Base-by-base conservation (phyloP, 2,329 filamentous ascomycete species). In the Nannizziopsis arthrosporioides region DNA sequence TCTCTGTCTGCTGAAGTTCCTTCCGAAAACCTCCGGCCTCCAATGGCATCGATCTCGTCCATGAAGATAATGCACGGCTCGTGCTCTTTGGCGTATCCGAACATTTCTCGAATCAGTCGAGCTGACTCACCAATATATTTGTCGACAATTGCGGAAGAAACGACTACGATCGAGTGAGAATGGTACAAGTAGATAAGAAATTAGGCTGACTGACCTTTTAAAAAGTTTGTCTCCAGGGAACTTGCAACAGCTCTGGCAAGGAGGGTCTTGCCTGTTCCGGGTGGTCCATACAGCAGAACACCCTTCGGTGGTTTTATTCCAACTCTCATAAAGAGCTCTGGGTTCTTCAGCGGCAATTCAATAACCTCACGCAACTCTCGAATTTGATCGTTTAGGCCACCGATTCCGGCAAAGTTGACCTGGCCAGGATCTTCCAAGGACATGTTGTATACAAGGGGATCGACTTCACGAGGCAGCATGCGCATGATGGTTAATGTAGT, bases 11-110 rank as follows among this genome's bases (percentile, higher is more conserved):
- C 92, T 51, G 88, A 94, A 44, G 92, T 98, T 57, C 93, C 92
- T 68, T 98, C 92, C 0, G 87, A 94, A 70, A 98, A 98, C 60
- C 92, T 80, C 60, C 93, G 81, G 54, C 93, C 93, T 66, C 92
- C 92, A 62, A 98, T 98, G 62, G 92, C 92, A 63, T 98, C 92
- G 63, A 98, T 98, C 71, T 98, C 92, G 75, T 98, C 93, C 92
- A 98, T 98, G 78, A 98, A 98, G 71, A 98, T 98, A 68, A 98
- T 98, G 68, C 92, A 98, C 35, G 92, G 92, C 69, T 98, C 92
- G 67, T 98, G 92, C 67, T 98, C 93, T 71, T 95, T 96, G 61
- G 93, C 92, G 63, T 98, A 98, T 50, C 92, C 93, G 63, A 98
- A 98, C 93, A 98, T 98, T 69, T 98, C 92, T 66, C 92, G 82